Evolutionary conservation across 306 rosid species (phyloP).

Genomic region (Castanospermum australe): DNA sequence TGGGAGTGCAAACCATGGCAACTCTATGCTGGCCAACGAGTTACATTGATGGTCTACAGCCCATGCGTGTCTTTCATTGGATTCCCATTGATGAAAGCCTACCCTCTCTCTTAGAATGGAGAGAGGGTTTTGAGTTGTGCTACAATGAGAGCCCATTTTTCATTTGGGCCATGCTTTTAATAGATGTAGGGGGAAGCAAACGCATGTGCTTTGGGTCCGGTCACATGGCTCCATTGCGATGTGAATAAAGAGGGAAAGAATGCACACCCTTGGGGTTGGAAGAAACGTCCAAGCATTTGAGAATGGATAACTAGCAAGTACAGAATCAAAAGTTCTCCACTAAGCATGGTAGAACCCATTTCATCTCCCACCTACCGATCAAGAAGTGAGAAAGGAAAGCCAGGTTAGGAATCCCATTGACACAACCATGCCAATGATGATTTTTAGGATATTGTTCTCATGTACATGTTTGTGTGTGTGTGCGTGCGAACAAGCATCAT

Average conservation of each 20-base stretch:
- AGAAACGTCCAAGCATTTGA: neutral
- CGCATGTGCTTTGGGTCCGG: neutral
- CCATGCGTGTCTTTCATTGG: neutral
- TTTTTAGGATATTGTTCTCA: neutral
- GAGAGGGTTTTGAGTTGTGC: neutral
- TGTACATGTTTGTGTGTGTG: neutral
- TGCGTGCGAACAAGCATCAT: neutral
- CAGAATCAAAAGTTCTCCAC: neutral
- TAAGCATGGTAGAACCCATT: slow-evolving; percentile 20
- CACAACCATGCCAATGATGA: neutral
- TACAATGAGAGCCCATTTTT: neutral
- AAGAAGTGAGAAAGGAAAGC: neutral
- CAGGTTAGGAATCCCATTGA: neutral
- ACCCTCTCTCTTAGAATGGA: neutral
- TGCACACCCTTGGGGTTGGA: neutral
- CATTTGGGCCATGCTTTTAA: neutral
- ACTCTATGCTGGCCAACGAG: neutral
- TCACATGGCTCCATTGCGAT: neutral
- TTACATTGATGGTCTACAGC: neutral
- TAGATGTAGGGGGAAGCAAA: neutral
- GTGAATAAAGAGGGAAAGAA: neutral
- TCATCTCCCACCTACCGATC: neutral
- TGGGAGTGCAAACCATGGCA: neutral
- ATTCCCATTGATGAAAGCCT: neutral
- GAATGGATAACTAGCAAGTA: neutral